Conservation (phyloP, 352 stramenopile species). For the Saprolegnia diclina region DNA sequence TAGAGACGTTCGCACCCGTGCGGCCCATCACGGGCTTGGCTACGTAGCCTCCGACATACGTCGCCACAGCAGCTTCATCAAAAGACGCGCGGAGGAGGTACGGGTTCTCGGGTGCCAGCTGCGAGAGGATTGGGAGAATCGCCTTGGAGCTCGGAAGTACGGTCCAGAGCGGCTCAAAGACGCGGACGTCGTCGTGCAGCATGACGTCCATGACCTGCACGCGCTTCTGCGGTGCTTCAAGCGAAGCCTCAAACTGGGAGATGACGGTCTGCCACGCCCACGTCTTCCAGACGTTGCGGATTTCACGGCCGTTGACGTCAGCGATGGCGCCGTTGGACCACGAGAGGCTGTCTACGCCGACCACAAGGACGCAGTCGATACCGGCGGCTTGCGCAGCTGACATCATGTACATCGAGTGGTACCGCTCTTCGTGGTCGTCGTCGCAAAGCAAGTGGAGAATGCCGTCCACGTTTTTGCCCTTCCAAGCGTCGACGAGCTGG, state of each 20-base stretch:
- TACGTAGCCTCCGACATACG: slow-evolving; percentile 18
- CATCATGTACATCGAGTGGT: slow-evolving; percentile 28
- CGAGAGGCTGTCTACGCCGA: slow-evolving; percentile 15
- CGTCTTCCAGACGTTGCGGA: slow-evolving; percentile 27
- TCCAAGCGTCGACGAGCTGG: slow-evolving; percentile 18
- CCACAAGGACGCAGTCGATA: slow-evolving; percentile 14
- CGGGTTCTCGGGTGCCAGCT: slow-evolving; percentile 3
- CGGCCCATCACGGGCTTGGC: slow-evolving; percentile 27
- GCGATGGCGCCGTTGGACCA: slow-evolving; percentile 9
- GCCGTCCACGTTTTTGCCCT: slow-evolving; percentile 24
- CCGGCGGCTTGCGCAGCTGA: slow-evolving; percentile 20
- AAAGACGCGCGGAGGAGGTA: slow-evolving; percentile 16
- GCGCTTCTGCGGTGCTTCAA: neutral
- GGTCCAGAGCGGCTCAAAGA: slow-evolving; percentile 26
- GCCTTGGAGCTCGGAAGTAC: slow-evolving; percentile 23
- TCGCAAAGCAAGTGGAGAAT: slow-evolving; percentile 22
- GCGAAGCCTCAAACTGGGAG: slow-evolving; percentile 12
- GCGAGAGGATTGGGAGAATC: slow-evolving; percentile 19
- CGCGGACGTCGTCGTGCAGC: slow-evolving; percentile 17
- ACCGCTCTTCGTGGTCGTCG: slow-evolving; percentile 24
- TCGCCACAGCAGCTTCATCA: slow-evolving; percentile 13
- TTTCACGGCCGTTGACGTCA: slow-evolving; percentile 1
- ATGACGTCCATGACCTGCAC: slow-evolving; percentile 27
- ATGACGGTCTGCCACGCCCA: slow-evolving; percentile 28
- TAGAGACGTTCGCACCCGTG: slow-evolving; percentile 24